Percentiles rank a stretch among this genome's conserved stretches.
Conservation (phyloP, 805 yeast genomes). For the Candida pini region DNA sequence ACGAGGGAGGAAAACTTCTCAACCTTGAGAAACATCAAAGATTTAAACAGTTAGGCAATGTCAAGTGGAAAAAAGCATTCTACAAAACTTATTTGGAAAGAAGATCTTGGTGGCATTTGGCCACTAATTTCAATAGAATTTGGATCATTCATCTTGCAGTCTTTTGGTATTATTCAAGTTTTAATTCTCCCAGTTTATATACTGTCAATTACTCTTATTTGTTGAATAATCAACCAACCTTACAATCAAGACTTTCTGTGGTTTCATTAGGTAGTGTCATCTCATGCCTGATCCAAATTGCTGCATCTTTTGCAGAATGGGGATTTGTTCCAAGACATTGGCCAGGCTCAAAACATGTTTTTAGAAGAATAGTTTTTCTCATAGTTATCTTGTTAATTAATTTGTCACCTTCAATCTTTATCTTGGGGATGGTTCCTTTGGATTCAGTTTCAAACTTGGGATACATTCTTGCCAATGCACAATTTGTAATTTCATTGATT, state of each 20-base stretch:
- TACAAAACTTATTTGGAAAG: slow-evolving; percentile 43
- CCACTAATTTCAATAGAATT: slow-evolving; percentile 45
- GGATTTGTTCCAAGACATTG: slow-evolving; percentile 41
- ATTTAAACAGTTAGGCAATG: slow-evolving; percentile 26
- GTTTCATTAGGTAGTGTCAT: slow-evolving; percentile 42
- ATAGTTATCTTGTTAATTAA: slow-evolving; percentile 29
- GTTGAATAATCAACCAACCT: slow-evolving; percentile 39
- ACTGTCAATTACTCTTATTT: slow-evolving; percentile 37
- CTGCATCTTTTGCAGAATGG: slow-evolving; percentile 38
- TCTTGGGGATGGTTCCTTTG: slow-evolving; percentile 33
- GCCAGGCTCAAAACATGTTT: slow-evolving; percentile 40
- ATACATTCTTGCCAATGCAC: slow-evolving; percentile 33
- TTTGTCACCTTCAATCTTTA: slow-evolving; percentile 36
- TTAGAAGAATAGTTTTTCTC: slow-evolving; percentile 30
- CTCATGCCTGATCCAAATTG: slow-evolving; percentile 36
- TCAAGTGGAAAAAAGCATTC: slow-evolving; percentile 38
- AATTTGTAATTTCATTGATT: slow-evolving; percentile 36
- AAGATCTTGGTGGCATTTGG: slow-evolving; percentile 45
- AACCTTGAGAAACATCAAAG: slow-evolving; percentile 28
- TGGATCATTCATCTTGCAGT: slow-evolving; percentile 48
- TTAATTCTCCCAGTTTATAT: slow-evolving; percentile 45
- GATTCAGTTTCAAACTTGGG: slow-evolving; percentile 32
- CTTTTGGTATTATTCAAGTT: slow-evolving; percentile 48
- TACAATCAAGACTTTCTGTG: slow-evolving; percentile 38
- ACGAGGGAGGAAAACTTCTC: slow-evolving; percentile 29